Evolutionary conservation across 345 rosid species (phyloP).

Genomic region (Heritiera fomes): DNA sequence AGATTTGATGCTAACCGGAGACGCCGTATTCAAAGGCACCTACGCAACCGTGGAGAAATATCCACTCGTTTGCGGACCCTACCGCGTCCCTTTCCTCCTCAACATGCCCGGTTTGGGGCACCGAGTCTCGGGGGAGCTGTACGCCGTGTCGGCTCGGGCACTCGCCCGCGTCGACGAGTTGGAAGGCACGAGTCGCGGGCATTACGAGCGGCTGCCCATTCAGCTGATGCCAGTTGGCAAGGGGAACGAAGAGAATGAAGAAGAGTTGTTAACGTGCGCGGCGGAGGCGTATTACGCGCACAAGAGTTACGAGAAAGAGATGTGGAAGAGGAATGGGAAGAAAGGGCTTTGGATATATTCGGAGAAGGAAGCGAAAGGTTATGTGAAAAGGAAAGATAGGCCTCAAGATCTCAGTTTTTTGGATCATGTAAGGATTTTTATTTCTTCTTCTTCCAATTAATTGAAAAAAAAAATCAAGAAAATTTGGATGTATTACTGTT

Average conservation of each 20-base stretch:
- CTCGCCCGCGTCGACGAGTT: conserved; percentile 68
- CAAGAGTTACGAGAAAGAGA: conserved; percentile 53
- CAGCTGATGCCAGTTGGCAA: conserved; percentile 18
- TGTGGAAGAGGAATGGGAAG: conserved; percentile 57
- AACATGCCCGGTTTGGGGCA: conserved; percentile 63
- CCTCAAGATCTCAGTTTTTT: conserved; percentile 64
- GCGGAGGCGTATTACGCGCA: conserved; percentile 75
- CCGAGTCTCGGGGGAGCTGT: conserved; percentile 68
- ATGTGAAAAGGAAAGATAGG: conserved; percentile 64
- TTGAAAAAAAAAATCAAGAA: not conserved
- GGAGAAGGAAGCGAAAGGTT: conserved; percentile 67
- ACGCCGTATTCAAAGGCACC: conserved; percentile 63
- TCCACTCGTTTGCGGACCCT: conserved; percentile 90
- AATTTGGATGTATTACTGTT: not conserved
- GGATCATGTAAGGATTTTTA: conserved; percentile 60
- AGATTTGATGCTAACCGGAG: conserved; percentile 67
- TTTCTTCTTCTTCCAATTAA: conserved; percentile 46
- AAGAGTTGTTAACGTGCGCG: conserved; percentile 16
- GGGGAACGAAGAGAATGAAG: not conserved
- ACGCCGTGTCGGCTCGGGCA: conserved; percentile 61
- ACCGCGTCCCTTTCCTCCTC: conserved; percentile 82
- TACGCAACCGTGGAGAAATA: conserved; percentile 43
- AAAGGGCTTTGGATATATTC: conserved; percentile 52
- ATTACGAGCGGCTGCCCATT: conserved; percentile 58
- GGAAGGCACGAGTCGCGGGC: conserved; percentile 66